These are phyloP conservation scores for Fusarium solani-melongenae DNA, from an alignment of 2,329 filamentous ascomycete species.

Conservation along the genomic window DNA sequence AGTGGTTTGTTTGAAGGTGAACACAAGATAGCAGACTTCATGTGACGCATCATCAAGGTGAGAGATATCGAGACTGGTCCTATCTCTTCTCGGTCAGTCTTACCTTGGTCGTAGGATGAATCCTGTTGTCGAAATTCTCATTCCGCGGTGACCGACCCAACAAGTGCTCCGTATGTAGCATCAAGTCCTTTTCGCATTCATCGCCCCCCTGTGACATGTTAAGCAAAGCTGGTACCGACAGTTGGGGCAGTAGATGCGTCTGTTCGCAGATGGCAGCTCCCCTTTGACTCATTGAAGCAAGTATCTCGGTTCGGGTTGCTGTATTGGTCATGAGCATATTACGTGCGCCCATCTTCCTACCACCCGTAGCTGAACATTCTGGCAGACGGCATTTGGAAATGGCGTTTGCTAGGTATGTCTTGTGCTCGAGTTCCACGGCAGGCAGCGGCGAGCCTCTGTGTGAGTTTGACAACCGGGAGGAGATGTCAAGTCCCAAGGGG, in stretches of 20 bases:
- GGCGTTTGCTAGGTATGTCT: constrained; percentile 10
- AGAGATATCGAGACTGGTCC: constrained; percentile 17
- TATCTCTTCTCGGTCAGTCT: background rate
- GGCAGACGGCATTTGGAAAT: background rate
- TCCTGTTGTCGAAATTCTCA: background rate
- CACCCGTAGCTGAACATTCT: background rate
- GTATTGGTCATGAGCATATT: background rate
- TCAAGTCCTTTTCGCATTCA: background rate
- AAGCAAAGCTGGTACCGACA: background rate
- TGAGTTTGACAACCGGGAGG: constrained; percentile 8
- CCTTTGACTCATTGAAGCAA: background rate
- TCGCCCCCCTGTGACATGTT: constrained; percentile 13
- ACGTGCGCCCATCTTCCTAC: background rate
- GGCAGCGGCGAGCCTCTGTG: constrained; percentile 23
- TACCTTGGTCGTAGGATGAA: background rate
- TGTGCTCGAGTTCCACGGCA: constrained; percentile 29
- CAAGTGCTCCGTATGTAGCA: background rate
- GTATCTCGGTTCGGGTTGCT: background rate
- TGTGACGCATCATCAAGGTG: constrained; percentile 24
- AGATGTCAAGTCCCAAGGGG: background rate
- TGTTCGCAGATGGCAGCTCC: background rate
- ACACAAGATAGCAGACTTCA: constrained; percentile 6
- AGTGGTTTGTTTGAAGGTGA: constrained; percentile 7
- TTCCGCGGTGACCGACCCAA: background rate
- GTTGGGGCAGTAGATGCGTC: background rate